Conservation (phyloP, 176 grass and related monocot genomes). For the Chloris gayana region DNA sequence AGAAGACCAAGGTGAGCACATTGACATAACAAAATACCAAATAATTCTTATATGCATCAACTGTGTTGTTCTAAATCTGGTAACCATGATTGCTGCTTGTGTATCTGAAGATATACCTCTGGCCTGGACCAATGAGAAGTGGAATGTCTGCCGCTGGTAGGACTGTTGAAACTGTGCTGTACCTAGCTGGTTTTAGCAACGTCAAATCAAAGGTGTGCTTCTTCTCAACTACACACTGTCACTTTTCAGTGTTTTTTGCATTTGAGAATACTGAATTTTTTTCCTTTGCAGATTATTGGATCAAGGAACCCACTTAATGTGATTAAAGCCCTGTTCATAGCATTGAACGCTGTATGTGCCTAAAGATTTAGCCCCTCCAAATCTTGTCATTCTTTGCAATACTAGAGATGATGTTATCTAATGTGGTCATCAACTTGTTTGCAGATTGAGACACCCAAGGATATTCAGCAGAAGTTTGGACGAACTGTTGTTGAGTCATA, state of each 20-base stretch:
- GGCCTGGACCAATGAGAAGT: conserved; percentile 76
- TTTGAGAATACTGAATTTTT: conserved; percentile 7
- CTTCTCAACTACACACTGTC: not conserved
- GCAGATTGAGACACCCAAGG: conserved; percentile 92
- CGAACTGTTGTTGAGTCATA: conserved; percentile 93
- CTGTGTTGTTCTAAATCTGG: not conserved
- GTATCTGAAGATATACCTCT: conserved; percentile 77
- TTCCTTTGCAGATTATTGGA: conserved; percentile 72
- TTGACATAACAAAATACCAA: not conserved
- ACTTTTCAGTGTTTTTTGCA: not conserved
- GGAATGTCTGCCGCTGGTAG: conserved; percentile 68
- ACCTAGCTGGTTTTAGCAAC: conserved; percentile 85
- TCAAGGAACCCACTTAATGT: conserved; percentile 97
- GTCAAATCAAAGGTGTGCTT: conserved; percentile 80
- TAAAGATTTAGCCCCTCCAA: not conserved
- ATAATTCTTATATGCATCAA: conserved; percentile 4
- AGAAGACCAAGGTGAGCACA: conserved; percentile 85
- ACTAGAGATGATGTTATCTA: not conserved
- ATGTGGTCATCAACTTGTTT: conserved; percentile 3
- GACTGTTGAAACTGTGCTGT: conserved; percentile 82
- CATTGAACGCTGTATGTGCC: conserved; percentile 78
- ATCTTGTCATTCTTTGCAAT: not conserved
- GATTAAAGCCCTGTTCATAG: conserved; percentile 93
- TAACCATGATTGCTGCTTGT: conserved; percentile 21
- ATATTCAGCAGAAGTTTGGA: conserved; percentile 96